These are phyloP conservation scores for Geotrichum candidum DNA, from an alignment of 1,139 yeast species.

Conservation along the genomic window DNA sequence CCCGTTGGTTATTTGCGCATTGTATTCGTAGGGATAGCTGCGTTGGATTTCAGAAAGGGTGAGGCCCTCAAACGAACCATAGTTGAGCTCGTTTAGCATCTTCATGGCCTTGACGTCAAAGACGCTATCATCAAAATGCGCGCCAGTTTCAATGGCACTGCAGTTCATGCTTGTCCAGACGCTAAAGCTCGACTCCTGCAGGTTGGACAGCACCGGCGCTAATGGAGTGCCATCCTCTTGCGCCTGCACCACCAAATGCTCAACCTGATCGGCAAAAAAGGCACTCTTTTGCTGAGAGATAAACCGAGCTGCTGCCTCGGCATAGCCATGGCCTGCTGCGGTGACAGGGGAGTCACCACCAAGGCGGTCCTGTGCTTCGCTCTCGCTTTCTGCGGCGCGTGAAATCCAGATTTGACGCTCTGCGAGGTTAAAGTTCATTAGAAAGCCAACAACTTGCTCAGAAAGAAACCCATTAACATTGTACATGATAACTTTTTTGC, in stretches of 20 bases:
- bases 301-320: slow-evolving; percentile 66
- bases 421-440: slow-evolving; percentile 80
- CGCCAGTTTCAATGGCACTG: slow-evolving; percentile 74
- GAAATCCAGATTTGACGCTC: slow-evolving; percentile 94
- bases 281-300: slow-evolving; percentile 65
- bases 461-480: slow-evolving; percentile 89
- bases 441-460: slow-evolving; percentile 85
- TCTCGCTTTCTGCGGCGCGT: slow-evolving; percentile 87
- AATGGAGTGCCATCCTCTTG: slow-evolving; percentile 25
- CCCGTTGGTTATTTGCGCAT: slow-evolving; percentile 66
- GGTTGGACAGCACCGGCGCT: slow-evolving; percentile 36
- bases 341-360: slow-evolving; percentile 89
- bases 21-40: slow-evolving; percentile 70
- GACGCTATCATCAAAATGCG: slow-evolving; percentile 56
- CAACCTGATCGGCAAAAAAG: slow-evolving; percentile 60
- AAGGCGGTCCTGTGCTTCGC: slow-evolving; percentile 74
- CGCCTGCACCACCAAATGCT: slow-evolving; percentile 41
- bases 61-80: slow-evolving; percentile 88
- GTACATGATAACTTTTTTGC: slow-evolving; percentile 85
- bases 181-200: slow-evolving; percentile 63
- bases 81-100: slow-evolving; percentile 88
- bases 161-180: slow-evolving; percentile 89
- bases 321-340: slow-evolving; percentile 65
- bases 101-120: slow-evolving; percentile 84
- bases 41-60: slow-evolving; percentile 76